These are phyloP conservation scores for Aspergillus diversus DNA, from an alignment of 495 filamentous ascomycete species.

Conservation along the genomic window DNA sequence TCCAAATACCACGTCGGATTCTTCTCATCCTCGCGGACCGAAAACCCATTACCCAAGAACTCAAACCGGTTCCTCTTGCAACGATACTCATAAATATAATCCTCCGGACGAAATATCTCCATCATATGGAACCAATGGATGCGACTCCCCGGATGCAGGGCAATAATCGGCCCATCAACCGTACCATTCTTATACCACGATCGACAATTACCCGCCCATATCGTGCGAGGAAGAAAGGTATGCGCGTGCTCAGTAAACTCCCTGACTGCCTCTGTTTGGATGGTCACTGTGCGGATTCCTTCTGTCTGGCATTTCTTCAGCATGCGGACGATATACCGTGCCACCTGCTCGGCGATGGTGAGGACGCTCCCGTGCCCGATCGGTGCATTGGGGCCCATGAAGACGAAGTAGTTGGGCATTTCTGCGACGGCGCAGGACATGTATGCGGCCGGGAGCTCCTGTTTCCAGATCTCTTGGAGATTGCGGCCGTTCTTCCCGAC, in stretches of 20 bases:
- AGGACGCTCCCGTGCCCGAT: constrained; percentile 40
- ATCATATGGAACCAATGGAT: constrained; percentile 57
- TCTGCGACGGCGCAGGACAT: not conserved
- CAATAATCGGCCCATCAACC: constrained; percentile 22
- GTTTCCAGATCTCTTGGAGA: not conserved
- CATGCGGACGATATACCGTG: constrained; percentile 42
- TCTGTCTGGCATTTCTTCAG: constrained; percentile 37
- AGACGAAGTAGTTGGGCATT: constrained; percentile 18
- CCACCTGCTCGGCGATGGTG: constrained; percentile 41
- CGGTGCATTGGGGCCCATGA: constrained; percentile 41
- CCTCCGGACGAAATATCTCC: constrained; percentile 49
- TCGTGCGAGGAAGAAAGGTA: constrained; percentile 39
- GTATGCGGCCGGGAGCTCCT: not conserved
- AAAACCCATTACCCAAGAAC: constrained; percentile 32
- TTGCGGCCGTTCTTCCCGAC: constrained; percentile 34
- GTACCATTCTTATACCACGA: constrained; percentile 42
- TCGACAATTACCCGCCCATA: constrained; percentile 44
- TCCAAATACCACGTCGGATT: constrained; percentile 28
- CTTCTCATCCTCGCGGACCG: constrained; percentile 24
- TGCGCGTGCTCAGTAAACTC: constrained; percentile 43
- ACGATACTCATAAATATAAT: constrained; percentile 41
- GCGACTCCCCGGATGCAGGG: constrained; percentile 33
- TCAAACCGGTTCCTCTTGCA: constrained; percentile 25
- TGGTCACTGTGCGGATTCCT: constrained; percentile 26
- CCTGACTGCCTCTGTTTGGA: constrained; percentile 28